Conservation (phyloP, 129 eudicot species). For the Arctium minus region DNA sequence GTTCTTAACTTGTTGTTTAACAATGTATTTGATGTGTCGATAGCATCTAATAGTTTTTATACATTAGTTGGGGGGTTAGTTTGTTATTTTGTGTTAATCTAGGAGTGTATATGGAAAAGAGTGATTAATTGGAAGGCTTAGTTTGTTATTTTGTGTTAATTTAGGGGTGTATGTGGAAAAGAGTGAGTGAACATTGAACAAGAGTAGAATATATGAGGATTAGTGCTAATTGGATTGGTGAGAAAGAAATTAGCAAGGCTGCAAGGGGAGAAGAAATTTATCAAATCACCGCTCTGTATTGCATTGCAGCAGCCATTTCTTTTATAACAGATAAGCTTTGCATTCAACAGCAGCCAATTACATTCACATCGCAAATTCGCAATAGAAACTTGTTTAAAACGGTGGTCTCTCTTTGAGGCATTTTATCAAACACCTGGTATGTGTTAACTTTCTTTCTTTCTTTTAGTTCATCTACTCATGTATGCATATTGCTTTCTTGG, state of each 20-base stretch:
- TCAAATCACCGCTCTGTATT: too few species aligned
- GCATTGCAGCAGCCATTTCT: too few species aligned
- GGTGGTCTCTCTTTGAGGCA: background rate
- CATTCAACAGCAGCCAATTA: too few species aligned
- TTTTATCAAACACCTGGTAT: constrained; percentile 20
- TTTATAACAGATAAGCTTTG: too few species aligned
- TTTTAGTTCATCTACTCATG: constrained; percentile 3
- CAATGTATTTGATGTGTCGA: background rate
- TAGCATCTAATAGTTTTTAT: background rate
- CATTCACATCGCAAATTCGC: background rate
- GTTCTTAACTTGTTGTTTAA: background rate
- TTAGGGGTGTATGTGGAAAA: background rate
- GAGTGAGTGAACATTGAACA: too few species aligned
- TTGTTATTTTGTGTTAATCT: too few species aligned
- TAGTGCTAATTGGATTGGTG: too few species aligned
- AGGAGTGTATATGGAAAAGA: too few species aligned
- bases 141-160: background rate
- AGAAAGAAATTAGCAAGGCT: too few species aligned
- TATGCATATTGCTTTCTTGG: constrained; percentile 12
- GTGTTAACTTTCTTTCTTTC: background rate
- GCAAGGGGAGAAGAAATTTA: too few species aligned
- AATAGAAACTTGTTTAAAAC: background rate
- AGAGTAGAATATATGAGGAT: background rate
- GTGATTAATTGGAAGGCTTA: too few species aligned
- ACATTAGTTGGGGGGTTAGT: background rate